A percentile compares a stretch with the other conserved stretches of the same genome.
Evolutionary conservation across 2,329 filamentous ascomycete species (phyloP).

Genomic region (Emergomyces pasteurianus): DNA sequence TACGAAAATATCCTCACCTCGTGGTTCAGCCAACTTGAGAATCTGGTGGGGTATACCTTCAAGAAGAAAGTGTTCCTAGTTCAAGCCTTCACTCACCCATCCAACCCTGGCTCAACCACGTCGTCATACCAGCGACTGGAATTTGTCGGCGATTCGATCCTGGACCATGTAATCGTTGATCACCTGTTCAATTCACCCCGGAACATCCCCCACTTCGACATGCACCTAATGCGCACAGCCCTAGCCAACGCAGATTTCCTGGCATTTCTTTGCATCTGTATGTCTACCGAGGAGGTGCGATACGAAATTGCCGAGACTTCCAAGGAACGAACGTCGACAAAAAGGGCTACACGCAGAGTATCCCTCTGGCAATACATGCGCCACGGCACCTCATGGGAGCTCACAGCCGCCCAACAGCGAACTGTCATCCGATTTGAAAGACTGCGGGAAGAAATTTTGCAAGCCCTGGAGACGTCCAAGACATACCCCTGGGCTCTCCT

Average conservation of each 20-base stretch:
- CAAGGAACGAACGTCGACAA: constrained; percentile 18
- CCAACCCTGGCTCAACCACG: constrained; percentile 37
- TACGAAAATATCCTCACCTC: constrained; percentile 30
- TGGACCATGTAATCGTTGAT: constrained; percentile 63
- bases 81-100: constrained; percentile 69
- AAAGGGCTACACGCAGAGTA: constrained; percentile 18
- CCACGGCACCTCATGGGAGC: constrained; percentile 35
- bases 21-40: constrained; percentile 41
- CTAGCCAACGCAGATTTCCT: constrained; percentile 73
- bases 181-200: constrained; percentile 43
- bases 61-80: constrained; percentile 53
- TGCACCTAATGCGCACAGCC: constrained; percentile 66
- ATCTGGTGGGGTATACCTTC: constrained; percentile 61
- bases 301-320: constrained; percentile 6
- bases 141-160: constrained; percentile 74
- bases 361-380: constrained; percentile 62
- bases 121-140: constrained; percentile 66
- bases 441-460: constrained; percentile 39
- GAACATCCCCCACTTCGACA: constrained; percentile 43
- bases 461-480: constrained; percentile 38
- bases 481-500: constrained; percentile 70
- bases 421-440: constrained; percentile 36
- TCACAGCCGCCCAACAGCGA: constrained; percentile 37
- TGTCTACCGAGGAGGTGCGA: constrained; percentile 15
- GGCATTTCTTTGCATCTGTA: constrained; percentile 59